These are phyloP conservation scores for Leccinum longicurvipes DNA, from an alignment of 768 basidiomycete genomes.

Conservation along the genomic window DNA sequence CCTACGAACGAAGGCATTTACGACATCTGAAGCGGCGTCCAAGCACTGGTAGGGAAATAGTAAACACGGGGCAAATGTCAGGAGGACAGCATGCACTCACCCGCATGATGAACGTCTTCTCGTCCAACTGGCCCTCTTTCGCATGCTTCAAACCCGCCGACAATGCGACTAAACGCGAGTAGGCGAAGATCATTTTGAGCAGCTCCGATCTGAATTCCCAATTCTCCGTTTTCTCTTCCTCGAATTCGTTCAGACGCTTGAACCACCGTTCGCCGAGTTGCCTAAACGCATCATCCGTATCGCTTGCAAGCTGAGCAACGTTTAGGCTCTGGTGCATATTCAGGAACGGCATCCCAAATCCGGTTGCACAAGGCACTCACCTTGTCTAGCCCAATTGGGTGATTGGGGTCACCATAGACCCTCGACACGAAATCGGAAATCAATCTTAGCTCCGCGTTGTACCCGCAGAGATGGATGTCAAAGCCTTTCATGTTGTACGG, in stretches of 20 bases:
- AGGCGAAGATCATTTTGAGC: conserved; percentile 61
- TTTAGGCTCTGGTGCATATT: conserved; percentile 48
- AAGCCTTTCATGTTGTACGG: conserved; percentile 67
- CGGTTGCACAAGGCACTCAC: conserved; percentile 29
- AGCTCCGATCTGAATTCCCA: conserved; percentile 60
- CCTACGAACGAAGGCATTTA: conserved; percentile 56
- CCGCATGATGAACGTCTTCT: conserved; percentile 62
- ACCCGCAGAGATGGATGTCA: conserved; percentile 77
- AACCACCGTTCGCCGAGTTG: conserved; percentile 56
- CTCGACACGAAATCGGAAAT: conserved; percentile 56
- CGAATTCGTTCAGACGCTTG: conserved; percentile 44
- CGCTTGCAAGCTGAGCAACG: conserved; percentile 59
- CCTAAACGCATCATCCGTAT: conserved; percentile 68
- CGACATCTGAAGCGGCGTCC: conserved; percentile 62
- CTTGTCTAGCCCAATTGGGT: conserved; percentile 76
- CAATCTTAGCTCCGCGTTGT: conserved; percentile 70
- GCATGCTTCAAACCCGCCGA: conserved; percentile 79
- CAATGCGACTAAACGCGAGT: conserved; percentile 63
- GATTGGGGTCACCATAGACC: conserved; percentile 70
- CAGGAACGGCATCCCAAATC: background rate
- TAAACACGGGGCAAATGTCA: background rate
- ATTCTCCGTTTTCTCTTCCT: conserved; percentile 49
- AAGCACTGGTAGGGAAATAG: conserved; percentile 47
- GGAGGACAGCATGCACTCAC: conserved; percentile 39
- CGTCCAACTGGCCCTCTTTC: conserved; percentile 51